phyloP scores from a whole-genome alignment of 2,329 filamentous ascomycete species.

The Leptographium wingfieldii region DNA sequence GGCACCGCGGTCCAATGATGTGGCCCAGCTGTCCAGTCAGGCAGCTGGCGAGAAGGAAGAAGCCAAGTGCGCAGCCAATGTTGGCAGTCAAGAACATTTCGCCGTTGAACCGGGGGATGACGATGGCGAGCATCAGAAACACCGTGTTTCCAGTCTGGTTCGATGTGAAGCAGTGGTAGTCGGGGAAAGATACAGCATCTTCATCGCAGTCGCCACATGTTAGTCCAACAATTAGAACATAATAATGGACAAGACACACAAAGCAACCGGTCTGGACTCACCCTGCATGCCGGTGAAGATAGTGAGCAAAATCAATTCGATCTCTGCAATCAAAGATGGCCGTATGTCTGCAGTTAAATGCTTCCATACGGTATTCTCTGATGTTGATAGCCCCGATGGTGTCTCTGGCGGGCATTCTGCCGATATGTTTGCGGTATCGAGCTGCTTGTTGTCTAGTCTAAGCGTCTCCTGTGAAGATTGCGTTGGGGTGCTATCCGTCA shows the following conservation, averaged over 20 bases:
- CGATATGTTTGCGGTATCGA: neutral
- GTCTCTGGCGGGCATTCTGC: neutral
- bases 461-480: neutral
- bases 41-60: constrained; percentile 43
- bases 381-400: neutral
- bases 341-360: constrained; percentile 22
- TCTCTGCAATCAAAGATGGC: constrained; percentile 28
- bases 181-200: constrained; percentile 47
- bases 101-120: constrained; percentile 32
- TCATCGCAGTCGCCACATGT: neutral
- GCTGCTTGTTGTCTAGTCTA: neutral
- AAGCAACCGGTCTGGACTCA: constrained; percentile 9
- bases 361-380: constrained; percentile 10
- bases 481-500: neutral
- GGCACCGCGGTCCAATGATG: constrained; percentile 33
- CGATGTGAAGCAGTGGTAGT: constrained; percentile 50
- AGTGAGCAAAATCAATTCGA: constrained; percentile 33
- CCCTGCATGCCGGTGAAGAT: constrained; percentile 40
- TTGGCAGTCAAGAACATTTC: constrained; percentile 39
- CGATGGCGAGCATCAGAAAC: constrained; percentile 40
- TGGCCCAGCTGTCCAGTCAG: constrained; percentile 45
- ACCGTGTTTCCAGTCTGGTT: constrained; percentile 56
- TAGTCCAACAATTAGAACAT: neutral
- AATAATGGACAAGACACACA: neutral
- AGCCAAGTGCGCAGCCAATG: constrained; percentile 39